Percentiles rank a stretch among this genome's conserved stretches.
phyloP scores from a whole-genome alignment of 441 rosid species.

The Adansonia madagascariensis region DNA sequence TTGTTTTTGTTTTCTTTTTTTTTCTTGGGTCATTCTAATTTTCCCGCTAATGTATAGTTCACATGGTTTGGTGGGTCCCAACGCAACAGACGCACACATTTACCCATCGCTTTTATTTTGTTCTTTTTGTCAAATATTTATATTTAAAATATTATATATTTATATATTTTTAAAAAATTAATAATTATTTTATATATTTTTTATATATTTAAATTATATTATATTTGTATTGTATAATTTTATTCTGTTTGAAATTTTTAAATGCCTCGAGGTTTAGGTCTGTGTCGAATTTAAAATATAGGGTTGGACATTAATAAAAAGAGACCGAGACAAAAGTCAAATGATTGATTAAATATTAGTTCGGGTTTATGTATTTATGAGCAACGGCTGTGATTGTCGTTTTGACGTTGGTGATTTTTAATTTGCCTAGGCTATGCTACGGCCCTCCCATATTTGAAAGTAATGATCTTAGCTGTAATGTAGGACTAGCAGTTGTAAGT shows the following conservation, averaged over 20 bases:
- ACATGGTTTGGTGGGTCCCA: slow-evolving; percentile 37
- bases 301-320: not conserved
- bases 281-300: not conserved
- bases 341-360: not conserved
- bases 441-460: not conserved
- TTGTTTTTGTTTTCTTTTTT: not conserved
- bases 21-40: not conserved
- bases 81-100: not conserved
- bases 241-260: not conserved
- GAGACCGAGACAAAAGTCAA: not conserved
- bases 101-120: not conserved
- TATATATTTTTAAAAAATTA: not conserved
- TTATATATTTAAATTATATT: not conserved
- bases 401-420: not conserved
- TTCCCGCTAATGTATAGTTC: slow-evolving; percentile 31
- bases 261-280: not conserved
- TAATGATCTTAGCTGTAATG: slow-evolving; percentile 6
- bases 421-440: not conserved
- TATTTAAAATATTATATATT: not conserved
- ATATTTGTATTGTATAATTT: not conserved
- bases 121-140: not conserved
- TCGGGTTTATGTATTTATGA: not conserved
- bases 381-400: not conserved
- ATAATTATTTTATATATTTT: not conserved
- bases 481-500: not conserved